phyloP scores from a whole-genome alignment of 495 filamentous ascomycete species.

The Podospora fimiseda region DNA sequence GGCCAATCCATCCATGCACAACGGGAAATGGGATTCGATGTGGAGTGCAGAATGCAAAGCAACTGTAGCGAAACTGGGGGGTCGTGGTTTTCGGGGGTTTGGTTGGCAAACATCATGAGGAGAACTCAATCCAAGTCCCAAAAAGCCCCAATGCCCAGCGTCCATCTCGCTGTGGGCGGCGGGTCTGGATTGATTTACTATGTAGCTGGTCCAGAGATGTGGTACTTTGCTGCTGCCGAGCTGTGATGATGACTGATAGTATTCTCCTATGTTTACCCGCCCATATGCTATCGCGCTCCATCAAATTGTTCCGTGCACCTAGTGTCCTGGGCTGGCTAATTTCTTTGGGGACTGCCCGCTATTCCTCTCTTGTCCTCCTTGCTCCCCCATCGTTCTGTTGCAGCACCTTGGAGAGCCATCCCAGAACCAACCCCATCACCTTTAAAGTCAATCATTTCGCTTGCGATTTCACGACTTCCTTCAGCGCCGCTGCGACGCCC shows the following conservation, averaged over 20 bases:
- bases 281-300: constrained; percentile 12
- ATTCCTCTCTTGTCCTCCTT: constrained; percentile 25
- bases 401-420: constrained; percentile 25
- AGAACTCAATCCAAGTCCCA: too few relatives aligned
- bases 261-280: neutral
- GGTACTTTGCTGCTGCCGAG: constrained; percentile 11
- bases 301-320: constrained; percentile 6
- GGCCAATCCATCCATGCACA: neutral
- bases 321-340: constrained; percentile 30
- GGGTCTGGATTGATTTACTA: constrained; percentile 23
- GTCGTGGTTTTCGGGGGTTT: neutral
- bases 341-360: constrained; percentile 28
- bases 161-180: constrained; percentile 7
- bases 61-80: neutral
- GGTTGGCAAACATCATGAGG: too few relatives aligned
- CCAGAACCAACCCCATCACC: constrained; percentile 36
- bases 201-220: neutral
- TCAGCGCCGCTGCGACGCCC: constrained; percentile 30
- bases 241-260: constrained; percentile 22
- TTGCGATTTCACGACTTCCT: constrained; percentile 38
- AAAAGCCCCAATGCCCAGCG: neutral
- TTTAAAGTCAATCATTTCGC: constrained; percentile 44
- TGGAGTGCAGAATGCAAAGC: neutral
- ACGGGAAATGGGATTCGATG: too few relatives aligned
- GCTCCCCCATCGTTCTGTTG: constrained; percentile 26